Percentiles rank a stretch among this genome's conserved stretches.
Conservation (phyloP, 2,329 filamentous ascomycete genomes). For the Fusarium tjaetaba region DNA sequence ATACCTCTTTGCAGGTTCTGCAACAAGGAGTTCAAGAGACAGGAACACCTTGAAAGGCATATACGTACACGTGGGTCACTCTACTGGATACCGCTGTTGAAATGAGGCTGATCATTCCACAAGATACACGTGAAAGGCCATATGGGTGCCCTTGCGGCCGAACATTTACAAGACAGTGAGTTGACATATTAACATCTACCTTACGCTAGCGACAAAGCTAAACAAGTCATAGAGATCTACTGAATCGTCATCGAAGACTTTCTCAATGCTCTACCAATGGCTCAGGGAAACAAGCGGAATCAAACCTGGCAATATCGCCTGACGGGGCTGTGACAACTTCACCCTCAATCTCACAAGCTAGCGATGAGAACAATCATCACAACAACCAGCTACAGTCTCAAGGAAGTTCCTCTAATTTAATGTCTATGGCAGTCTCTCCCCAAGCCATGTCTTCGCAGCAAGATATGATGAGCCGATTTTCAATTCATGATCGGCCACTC, state of each 20-base stretch:
- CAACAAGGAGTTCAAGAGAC: background rate
- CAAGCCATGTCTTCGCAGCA: background rate
- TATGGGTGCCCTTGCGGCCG: background rate
- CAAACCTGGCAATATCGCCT: background rate
- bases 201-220: background rate
- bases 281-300: background rate
- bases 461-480: background rate
- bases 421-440: background rate
- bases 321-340: background rate
- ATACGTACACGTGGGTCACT: background rate
- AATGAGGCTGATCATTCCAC: background rate
- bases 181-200: background rate
- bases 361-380: background rate
- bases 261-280: background rate
- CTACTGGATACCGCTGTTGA: rapidly evolving
- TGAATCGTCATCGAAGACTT: background rate
- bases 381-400: background rate
- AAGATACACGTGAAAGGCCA: background rate
- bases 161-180: constrained; percentile 4
- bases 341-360: background rate
- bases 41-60: background rate
- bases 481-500: background rate
- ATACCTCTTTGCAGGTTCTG: background rate
- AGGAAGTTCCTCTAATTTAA: background rate
- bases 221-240: background rate